Percentiles rank a stretch among this genome's conserved stretches.
These are phyloP conservation scores for Trametes maxima DNA, from an alignment of 768 basidiomycete species.

Conservation along the genomic window DNA sequence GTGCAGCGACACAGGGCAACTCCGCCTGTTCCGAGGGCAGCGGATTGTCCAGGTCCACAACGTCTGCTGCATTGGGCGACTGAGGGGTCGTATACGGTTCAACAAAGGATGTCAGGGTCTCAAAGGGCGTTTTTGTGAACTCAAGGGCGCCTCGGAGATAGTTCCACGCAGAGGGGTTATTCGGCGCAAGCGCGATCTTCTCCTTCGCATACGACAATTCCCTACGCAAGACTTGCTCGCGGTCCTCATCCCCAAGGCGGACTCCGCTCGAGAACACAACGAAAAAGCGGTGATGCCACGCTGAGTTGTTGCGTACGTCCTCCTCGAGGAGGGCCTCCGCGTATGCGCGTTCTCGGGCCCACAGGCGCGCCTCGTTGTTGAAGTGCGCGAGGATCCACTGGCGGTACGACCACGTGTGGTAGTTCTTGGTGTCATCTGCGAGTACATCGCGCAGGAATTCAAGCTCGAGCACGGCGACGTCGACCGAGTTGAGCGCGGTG, in stretches of 20 bases:
- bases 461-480: constrained; percentile 59
- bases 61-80: constrained; percentile 37
- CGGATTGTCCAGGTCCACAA: constrained; percentile 75
- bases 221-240: constrained; percentile 58
- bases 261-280: constrained; percentile 74
- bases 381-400: constrained; percentile 93
- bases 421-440: constrained; percentile 87
- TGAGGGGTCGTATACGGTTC: constrained; percentile 56
- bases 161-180: constrained; percentile 96
- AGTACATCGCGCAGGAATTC: constrained; percentile 76
- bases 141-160: constrained; percentile 88
- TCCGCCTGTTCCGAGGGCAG: constrained; percentile 64
- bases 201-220: constrained; percentile 84
- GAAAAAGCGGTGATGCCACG: constrained; percentile 96
- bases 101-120: constrained; percentile 59
- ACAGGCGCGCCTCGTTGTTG: constrained; percentile 62
- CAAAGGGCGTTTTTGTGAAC: constrained; percentile 58
- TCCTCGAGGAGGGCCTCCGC: constrained; percentile 65
- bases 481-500: constrained; percentile 44
- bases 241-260: constrained; percentile 61
- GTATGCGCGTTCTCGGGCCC: constrained; percentile 76
- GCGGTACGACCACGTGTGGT: constrained; percentile 98
- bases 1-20: constrained; percentile 74
- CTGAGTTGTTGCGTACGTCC: constrained; percentile 95
- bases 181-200: constrained; percentile 83